Evolutionary conservation across 2,329 filamentous ascomycete genomes (phyloP).

Genomic region (Colletotrichum somersetense): DNA sequence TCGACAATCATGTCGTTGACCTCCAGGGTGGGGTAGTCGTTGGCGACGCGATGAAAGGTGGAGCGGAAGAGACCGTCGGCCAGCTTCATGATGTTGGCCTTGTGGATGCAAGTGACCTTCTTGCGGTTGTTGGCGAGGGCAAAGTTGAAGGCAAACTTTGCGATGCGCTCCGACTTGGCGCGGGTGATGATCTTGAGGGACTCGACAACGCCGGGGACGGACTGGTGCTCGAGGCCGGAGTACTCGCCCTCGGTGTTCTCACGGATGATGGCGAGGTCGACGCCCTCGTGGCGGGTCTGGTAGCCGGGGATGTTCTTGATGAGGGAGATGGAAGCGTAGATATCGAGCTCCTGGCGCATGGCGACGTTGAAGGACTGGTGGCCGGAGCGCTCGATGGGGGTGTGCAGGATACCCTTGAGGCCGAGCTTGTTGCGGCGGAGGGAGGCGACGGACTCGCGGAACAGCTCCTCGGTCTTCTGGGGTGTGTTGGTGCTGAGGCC

Average conservation of each 20-base stretch:
- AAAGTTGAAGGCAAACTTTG: slow-evolving; percentile 98
- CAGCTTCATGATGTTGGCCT: slow-evolving; percentile 99
- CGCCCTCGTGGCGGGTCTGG: slow-evolving; percentile 94
- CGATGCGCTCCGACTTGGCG: slow-evolving; percentile 98
- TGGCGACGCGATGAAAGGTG: slow-evolving; percentile 92
- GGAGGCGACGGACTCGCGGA: slow-evolving; percentile 94
- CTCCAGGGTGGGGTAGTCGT: slow-evolving; percentile 96
- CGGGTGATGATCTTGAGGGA: slow-evolving; percentile 99
- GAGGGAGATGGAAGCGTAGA: slow-evolving; percentile 96
- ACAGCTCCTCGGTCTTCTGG: slow-evolving; percentile 92
- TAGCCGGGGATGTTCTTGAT: slow-evolving; percentile 99
- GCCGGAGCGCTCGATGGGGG: slow-evolving; percentile 93
- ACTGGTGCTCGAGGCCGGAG: slow-evolving; percentile 98
- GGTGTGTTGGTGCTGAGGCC: slow-evolving; percentile 84
- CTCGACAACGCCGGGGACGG: slow-evolving; percentile 94
- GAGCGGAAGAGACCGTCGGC: slow-evolving; percentile 98
- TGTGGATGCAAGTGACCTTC: slow-evolving; percentile 99
- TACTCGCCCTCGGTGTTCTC: slow-evolving; percentile 99
- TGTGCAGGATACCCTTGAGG: slow-evolving; percentile 98
- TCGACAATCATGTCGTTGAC: slow-evolving; percentile 99
- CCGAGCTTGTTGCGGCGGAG: slow-evolving; percentile 99
- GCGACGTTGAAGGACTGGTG: slow-evolving; percentile 99
- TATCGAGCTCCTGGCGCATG: slow-evolving; percentile 98
- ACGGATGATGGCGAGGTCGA: slow-evolving; percentile 99
- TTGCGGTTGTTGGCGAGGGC: slow-evolving; percentile 98